Base-by-base conservation (phyloP, 139 green algal species). In the Asterochloris sp. region DNA sequence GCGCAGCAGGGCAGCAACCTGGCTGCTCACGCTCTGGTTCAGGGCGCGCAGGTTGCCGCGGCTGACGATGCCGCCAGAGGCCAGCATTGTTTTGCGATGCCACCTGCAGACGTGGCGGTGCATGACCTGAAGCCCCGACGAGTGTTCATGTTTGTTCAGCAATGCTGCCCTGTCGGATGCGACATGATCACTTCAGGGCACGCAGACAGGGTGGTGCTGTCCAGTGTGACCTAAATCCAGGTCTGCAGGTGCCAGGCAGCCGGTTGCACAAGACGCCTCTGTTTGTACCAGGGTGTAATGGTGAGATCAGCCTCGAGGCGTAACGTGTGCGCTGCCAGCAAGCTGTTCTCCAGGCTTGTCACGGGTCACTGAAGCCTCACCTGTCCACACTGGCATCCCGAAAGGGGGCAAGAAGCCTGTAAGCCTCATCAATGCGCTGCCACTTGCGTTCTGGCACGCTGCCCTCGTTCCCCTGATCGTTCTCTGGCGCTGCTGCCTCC, bases 21-120 rank as follows among this genome's bases (percentile, higher is more conserved):
- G 73, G 60, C 62, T 64, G 60, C 87, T 93, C 14, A 97, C 78
- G 73, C 83, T 90, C 90, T 97, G 91, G 78, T 94, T 91, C 19
- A 98, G 88, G 16, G 90, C 91, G 21, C 83, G 83, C 78, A 97
- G 85, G 15, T 85, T 84, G 67, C 87, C 85, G 29, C 74, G 26
- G 86, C 85, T 0, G 78, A 71, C 0, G 69, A 73, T 60, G 87
- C 83, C 26, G 92, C 54, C 21, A 61, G 67, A 21, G 12, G 19
- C 91, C 92, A 95, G 73, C 62, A 63, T 62, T 76, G 64, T 69
- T 47, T 71, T 79, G 78, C 60, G 67, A n/a, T 62, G 73, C 69
- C 81, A 84, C 23, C 81, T 68, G n/a, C 17, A 28, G 62, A 14
- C 21, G 67, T 2, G 4, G 23, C 67, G 4, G 67, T 73, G 67